Conservation (phyloP, 345 rosid genomes). For the Trapa bicornis region DNA sequence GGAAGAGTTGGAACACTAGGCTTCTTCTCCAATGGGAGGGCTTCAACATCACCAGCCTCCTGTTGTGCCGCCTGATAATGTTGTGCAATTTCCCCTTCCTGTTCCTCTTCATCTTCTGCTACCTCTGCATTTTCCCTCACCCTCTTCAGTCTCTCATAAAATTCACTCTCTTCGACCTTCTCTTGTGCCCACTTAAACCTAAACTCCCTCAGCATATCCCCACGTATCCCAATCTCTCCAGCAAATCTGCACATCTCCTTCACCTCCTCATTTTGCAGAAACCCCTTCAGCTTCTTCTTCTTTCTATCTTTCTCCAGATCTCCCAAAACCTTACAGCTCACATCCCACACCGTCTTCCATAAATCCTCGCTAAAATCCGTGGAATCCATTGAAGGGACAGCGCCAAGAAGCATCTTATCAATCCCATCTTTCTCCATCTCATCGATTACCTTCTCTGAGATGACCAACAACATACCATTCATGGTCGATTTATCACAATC, state of each 20-base stretch:
- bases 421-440: slow-evolving; percentile 61
- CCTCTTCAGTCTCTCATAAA: slow-evolving; percentile 39
- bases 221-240: slow-evolving; percentile 77
- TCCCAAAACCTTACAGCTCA: slow-evolving; percentile 58
- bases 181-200: slow-evolving; percentile 85
- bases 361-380: slow-evolving; percentile 36
- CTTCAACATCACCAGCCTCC: slow-evolving; percentile 13
- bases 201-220: slow-evolving; percentile 78
- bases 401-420: slow-evolving; percentile 17
- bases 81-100: slow-evolving; percentile 15
- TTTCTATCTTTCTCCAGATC: slow-evolving; percentile 75
- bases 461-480: slow-evolving; percentile 63
- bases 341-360: slow-evolving; percentile 78
- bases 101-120: slow-evolving; percentile 17
- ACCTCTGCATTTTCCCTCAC: slow-evolving; percentile 28
- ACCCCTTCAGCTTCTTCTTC: slow-evolving; percentile 74
- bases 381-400: neutral
- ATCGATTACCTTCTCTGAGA: slow-evolving; percentile 53
- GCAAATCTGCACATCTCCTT: slow-evolving; percentile 84
- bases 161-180: slow-evolving; percentile 77
- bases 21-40: slow-evolving; percentile 21
- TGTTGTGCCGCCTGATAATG: slow-evolving; percentile 12
- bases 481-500: slow-evolving; percentile 47
- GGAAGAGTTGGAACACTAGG: slow-evolving; percentile 46
- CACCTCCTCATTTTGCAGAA: slow-evolving; percentile 58